Base-by-base conservation (phyloP, 495 filamentous ascomycete species). In the Aspergillus sclerotiicarbonarius region DNA sequence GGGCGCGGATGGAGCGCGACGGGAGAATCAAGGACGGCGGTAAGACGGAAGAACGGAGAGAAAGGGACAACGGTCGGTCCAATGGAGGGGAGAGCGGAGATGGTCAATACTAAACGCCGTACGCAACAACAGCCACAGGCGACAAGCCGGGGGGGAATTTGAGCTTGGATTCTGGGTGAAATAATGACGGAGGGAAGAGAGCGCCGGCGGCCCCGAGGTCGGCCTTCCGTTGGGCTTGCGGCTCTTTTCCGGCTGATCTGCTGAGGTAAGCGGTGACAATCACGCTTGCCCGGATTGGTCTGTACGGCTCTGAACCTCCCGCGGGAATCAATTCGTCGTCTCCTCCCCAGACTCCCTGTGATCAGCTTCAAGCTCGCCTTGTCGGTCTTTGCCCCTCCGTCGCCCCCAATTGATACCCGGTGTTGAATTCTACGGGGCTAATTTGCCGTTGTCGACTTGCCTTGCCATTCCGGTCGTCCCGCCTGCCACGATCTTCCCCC, bases 231-330 rank as follows among this genome's bases (percentile, higher is more conserved):
- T 52, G 43, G 25, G 37, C 49, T 53, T 66, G 67, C 59, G 58
- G 62, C 60, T 65, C 56, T 61, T 32, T 65, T 63, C 60, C 59
- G 60, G 71, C 62, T 75, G 68, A 73, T 58, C 59, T 59, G 71
- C 62, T 75, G 68, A 73, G 58, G 65, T 75, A 72, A 74, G 62
- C 67, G 55, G 65, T 64, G 57, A 63, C 59, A 53, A 69, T 65
- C 63, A 57, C 59, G 61, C 61, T 63, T 65, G 62, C 54, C 67
- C 59, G 55, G 55, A 67, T 67, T 63, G 61, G 62, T 47, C 55
- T 50, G 47, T 25, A 31, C 25, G 18, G 49, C 58, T 53, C 51
- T 18, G 35, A 53, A 62, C 55, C 39, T 56, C 16, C 30, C 25
- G 31, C 37, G n/a, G 16, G 44, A 32, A 39, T 45, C 57, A 33